Base-by-base conservation (phyloP, 2,329 filamentous ascomycete genomes). In the Hortaea sp. region DNA sequence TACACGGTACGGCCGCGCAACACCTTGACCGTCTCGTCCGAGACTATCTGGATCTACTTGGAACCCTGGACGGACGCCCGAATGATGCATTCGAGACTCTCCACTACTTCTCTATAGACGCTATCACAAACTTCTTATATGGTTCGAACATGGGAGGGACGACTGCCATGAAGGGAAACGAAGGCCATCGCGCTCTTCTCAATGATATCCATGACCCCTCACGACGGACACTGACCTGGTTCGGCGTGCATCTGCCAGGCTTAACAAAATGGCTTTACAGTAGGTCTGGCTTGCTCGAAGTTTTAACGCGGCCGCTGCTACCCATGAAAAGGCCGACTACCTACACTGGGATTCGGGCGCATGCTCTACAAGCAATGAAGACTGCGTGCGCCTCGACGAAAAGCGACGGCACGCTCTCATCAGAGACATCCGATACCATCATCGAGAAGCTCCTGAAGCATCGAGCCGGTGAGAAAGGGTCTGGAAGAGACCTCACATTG, bases 51-150 rank as follows among this genome's bases (percentile, higher is more conserved):
- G 38, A n/a, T 9, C 20, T 40, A 27, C 11, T 40, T 7, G 13
- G 20, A 3, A 44, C 42, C 3, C 62, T 69, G 12, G 54, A 59
- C 4, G 57, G 60, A 0, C 49, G 50, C 1, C 58, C 62, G 3
- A 62, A 63, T 28, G 71, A 77, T 49, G 70, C 74, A 29, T 76
- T 76, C 50, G 55, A 56, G 2, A 72, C 63, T 43, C 58, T 77
- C 20, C 74, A 77, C 56, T 77, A 72, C 55, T 77, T 71, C 57
- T 70, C 71, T 7, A 61, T 78, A 9, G 74, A 78, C 55, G 68
- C 62, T 42, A 76, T 77, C 49, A 75, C 74, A 0, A 63, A 66
- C 4, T 76, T 77, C 42, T 55, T 77, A 0, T 77, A 76, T 47
- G 74, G 74, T 4, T n/a, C 48, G 2, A 52, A 58, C 1, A 52